Evolutionary conservation across 176 grass and related monocot genomes (phyloP).

Genomic region (Elaeis guineensis): DNA sequence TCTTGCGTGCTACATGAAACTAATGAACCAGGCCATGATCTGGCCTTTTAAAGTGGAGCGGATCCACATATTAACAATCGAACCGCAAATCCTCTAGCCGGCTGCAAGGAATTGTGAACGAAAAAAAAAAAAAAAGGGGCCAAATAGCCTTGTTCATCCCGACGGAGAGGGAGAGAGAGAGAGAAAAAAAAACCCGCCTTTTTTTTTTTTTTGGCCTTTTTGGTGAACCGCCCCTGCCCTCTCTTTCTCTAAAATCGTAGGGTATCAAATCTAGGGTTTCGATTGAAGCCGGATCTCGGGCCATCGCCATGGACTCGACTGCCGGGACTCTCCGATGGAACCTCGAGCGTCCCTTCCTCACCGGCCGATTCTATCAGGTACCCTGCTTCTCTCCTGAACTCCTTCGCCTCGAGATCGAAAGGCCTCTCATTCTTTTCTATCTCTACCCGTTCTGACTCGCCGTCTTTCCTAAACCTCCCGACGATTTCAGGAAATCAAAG

Average conservation of each 20-base stretch:
- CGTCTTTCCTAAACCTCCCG: neutral
- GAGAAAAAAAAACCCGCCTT: neutral
- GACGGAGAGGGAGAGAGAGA: neutral
- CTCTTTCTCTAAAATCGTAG: neutral
- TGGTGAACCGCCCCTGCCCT: neutral
- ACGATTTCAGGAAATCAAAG: conserved; percentile 59
- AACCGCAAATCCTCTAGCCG: too few species aligned
- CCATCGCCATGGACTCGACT: conserved; percentile 41
- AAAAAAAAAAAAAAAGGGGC: too few species aligned
- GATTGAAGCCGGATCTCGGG: neutral
- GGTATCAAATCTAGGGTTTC: conserved; percentile 3
- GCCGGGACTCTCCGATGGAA: conserved; percentile 78
- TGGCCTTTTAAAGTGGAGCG: too few species aligned
- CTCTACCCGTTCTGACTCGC: neutral
- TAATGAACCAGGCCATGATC: too few species aligned
- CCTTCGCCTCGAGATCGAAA: neutral
- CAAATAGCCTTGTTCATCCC: neutral
- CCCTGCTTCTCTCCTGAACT: neutral
- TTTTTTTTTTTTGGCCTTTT: neutral
- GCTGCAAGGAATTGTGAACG: too few species aligned
- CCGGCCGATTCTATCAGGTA: conserved; percentile 89
- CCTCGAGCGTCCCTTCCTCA: conserved; percentile 81
- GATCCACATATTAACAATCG: too few species aligned
- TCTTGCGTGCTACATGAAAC: too few species aligned
- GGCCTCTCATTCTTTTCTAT: conserved; percentile 4